Evolutionary conservation across 164 flowering plant species (phyloP), one percentile per base, ranked within the genome.

Genomic region (Hamamelis virginiana): DNA sequence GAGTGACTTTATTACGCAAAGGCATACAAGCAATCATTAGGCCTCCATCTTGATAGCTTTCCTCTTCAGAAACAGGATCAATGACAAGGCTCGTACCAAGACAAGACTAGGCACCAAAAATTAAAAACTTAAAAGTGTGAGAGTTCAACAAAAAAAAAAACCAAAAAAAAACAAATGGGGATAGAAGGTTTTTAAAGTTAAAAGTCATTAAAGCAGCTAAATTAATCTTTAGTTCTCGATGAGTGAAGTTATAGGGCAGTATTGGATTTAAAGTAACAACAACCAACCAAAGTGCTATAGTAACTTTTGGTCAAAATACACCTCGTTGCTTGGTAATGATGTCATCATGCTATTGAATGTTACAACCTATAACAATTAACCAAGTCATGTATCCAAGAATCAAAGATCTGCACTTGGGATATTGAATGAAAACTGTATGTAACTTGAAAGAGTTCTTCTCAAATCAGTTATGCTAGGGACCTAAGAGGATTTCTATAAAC

Each of bases 1-100:
- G 98, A 53, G 99, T 95, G 66, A 95, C 89, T 79, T 92, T 98
- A 63, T 87, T 83, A 25, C 96, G 96, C 26, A 97, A 92, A 61
- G 97, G 91, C 97, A 95, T 89, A 51, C 86, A 89, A 16, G 93
- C 74, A 45, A 95, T 82, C 89, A 89, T 80, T 19, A 92, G 75
- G 77, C 92, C 83, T 62, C 98, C 99, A 77, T 95, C 99, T 81
- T 93, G 89, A 69, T 69, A 76, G 81, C 79, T 87, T 76, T 91
- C 99, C 80, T 96, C 99, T 64, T 90, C 98, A n/a, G 74, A 73
- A 44, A 86, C 72, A 22, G 99, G 97, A 82, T 93, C 98, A 48
- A 96, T 90, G 55, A 92, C 78, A 65, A 91, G 90, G 77, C 83
- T 90, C 73, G 77, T 75, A 64, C 96, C 93, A 19, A 87, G 74